phyloP scores from a whole-genome alignment of 2,329 filamentous ascomycete species.

The Trichoderma semiorbis region DNA sequence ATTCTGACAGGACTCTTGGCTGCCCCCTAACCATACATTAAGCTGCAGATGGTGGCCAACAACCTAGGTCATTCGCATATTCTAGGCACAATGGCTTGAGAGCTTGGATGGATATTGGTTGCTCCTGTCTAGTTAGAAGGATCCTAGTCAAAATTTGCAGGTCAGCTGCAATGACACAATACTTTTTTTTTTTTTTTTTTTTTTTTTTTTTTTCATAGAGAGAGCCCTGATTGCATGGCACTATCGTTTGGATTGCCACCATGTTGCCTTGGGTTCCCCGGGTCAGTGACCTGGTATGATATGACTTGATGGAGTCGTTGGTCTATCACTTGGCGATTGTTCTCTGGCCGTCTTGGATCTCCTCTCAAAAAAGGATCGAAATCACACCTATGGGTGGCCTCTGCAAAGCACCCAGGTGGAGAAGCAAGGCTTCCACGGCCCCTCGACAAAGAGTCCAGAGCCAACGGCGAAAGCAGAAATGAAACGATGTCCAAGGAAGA shows the following conservation, averaged over 20 bases:
- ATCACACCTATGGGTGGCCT: neutral
- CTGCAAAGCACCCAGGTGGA: neutral
- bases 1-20: neutral
- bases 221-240: neutral
- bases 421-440: neutral
- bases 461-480: neutral
- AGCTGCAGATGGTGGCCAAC: neutral
- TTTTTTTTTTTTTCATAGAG: neutral
- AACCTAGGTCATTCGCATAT: neutral
- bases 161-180: neutral
- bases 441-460: neutral
- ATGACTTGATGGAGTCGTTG: neutral
- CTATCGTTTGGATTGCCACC: neutral
- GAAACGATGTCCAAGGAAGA: neutral
- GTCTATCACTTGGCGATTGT: neutral
- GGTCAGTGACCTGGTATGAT: neutral
- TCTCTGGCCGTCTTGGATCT: neutral
- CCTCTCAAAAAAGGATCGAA: neutral
- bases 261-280: neutral
- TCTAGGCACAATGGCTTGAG: neutral
- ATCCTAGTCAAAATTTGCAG: neutral
- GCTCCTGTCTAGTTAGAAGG: neutral
- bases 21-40: neutral
- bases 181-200: neutral
- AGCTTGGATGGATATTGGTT: neutral